Evolutionary conservation across 2,329 filamentous ascomycete genomes (phyloP).

Genomic region (Alternaria sp.): DNA sequence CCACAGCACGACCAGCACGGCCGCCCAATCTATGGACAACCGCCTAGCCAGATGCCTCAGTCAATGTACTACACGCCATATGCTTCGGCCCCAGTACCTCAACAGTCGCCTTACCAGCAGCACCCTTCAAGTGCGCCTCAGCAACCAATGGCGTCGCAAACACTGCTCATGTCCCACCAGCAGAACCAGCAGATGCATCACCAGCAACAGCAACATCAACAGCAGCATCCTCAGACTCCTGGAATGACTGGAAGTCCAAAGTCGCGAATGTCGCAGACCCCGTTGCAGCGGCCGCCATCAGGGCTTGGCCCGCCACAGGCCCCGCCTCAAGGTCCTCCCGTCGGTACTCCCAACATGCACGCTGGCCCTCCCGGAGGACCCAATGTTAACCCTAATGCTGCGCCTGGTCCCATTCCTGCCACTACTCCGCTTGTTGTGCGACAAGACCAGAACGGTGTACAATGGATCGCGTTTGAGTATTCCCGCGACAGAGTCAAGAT

Average conservation of each 20-base stretch:
- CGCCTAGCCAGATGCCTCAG: slow-evolving; percentile 79
- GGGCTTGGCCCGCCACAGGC: slow-evolving; percentile 54
- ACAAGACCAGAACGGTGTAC: slow-evolving; percentile 94
- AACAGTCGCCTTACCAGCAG: slow-evolving; percentile 65
- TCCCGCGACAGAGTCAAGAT: slow-evolving; percentile 97
- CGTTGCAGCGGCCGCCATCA: slow-evolving; percentile 66
- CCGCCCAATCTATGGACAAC: slow-evolving; percentile 83
- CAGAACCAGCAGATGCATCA: slow-evolving; percentile 53
- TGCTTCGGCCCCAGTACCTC: slow-evolving; percentile 57
- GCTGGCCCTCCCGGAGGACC: slow-evolving; percentile 47
- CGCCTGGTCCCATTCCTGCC: slow-evolving; percentile 94
- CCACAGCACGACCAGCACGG: slow-evolving; percentile 89
- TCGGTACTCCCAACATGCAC: slow-evolving; percentile 54
- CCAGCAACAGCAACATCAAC: slow-evolving; percentile 55
- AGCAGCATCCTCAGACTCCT: slow-evolving; percentile 58
- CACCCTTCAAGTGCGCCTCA: slow-evolving; percentile 66
- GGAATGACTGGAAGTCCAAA: slow-evolving; percentile 71
- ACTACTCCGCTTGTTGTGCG: slow-evolving; percentile 94
- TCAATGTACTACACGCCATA: slow-evolving; percentile 79
- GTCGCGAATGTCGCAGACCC: slow-evolving; percentile 57
- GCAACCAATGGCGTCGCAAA: slow-evolving; percentile 60
- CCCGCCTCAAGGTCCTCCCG: slow-evolving; percentile 52
- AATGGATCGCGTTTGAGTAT: slow-evolving; percentile 99
- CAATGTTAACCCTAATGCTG: slow-evolving; percentile 85
- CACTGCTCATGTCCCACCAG: slow-evolving; percentile 64